Percentiles rank a stretch among this genome's conserved stretches.
These are phyloP conservation scores for Aureobasidium sp. DNA, from an alignment of 2,329 filamentous ascomycete species.

Conservation along the genomic window DNA sequence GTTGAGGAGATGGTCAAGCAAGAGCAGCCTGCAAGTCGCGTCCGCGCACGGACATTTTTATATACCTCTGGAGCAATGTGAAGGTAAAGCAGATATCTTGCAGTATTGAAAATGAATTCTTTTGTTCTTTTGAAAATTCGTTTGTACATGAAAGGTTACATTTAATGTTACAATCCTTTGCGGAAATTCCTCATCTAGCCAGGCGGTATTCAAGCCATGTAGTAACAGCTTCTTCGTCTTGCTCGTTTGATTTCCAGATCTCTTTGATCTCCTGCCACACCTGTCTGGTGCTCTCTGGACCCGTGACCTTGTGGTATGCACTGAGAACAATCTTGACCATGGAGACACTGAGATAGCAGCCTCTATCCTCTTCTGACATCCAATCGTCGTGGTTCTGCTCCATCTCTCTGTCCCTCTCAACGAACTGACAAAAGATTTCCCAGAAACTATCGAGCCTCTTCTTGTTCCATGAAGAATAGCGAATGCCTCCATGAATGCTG, in stretches of 20 bases:
- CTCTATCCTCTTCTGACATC: constrained; percentile 20
- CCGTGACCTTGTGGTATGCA: constrained; percentile 58
- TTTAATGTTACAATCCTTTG: constrained; percentile 6
- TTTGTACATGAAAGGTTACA: constrained; percentile 11
- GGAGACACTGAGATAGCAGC: constrained; percentile 37
- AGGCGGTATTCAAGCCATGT: neutral
- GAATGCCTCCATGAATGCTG: constrained; percentile 58
- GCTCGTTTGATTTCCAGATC: constrained; percentile 33
- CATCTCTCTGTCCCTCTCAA: constrained; percentile 29
- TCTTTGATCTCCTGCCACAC: constrained; percentile 45
- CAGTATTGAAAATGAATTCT: neutral
- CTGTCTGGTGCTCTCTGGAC: constrained; percentile 44
- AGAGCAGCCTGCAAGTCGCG: neutral
- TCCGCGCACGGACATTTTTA: neutral
- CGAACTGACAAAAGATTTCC: constrained; percentile 45
- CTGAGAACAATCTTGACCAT: constrained; percentile 54
- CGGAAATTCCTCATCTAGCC: neutral
- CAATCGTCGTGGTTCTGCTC: constrained; percentile 8
- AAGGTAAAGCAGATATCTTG: neutral
- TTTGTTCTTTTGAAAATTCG: constrained; percentile 5
- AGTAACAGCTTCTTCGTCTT: constrained; percentile 19
- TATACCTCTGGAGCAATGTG: neutral
- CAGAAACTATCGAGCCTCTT: constrained; percentile 62
- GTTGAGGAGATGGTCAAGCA: neutral
- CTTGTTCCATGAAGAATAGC: constrained; percentile 64